These are phyloP conservation scores for Pyronema omphalodes DNA, from an alignment of 495 filamentous ascomycete genomes.

Conservation along the genomic window DNA sequence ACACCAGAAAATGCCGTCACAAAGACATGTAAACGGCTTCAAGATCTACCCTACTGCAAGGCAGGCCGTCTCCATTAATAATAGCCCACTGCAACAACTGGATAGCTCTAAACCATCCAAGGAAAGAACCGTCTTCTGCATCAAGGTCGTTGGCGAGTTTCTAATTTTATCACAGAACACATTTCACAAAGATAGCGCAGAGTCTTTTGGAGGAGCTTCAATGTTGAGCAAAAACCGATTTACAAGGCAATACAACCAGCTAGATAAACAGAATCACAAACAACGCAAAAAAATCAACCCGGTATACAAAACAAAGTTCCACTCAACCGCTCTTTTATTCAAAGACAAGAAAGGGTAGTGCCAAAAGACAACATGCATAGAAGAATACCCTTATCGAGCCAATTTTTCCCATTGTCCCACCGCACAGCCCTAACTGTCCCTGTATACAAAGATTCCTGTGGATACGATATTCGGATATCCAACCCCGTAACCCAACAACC, in stretches of 20 bases:
- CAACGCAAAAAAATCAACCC: background rate
- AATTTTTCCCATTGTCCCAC: background rate
- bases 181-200: too few species aligned
- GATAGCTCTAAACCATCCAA: too few species aligned
- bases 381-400: conserved; percentile 2
- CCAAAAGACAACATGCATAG: background rate
- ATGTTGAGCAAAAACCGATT: too few species aligned
- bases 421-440: background rate
- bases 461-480: conserved; percentile 3
- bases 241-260: background rate
- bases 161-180: too few species aligned
- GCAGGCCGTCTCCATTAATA: too few species aligned
- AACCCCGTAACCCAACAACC: conserved; percentile 2
- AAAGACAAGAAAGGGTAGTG: conserved; percentile 20
- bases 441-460: conserved; percentile 2
- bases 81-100: too few species aligned
- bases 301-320: conserved; percentile 10
- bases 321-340: conserved; percentile 24
- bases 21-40: too few species aligned
- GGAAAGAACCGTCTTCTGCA: too few species aligned
- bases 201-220: too few species aligned
- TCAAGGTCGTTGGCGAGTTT: too few species aligned
- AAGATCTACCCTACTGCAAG: too few species aligned
- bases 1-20: too few species aligned
- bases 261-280: conserved; percentile 1